These are phyloP conservation scores for Maudiozyma saulgeensis DNA, from an alignment of 805 yeast species.

Conservation along the genomic window DNA sequence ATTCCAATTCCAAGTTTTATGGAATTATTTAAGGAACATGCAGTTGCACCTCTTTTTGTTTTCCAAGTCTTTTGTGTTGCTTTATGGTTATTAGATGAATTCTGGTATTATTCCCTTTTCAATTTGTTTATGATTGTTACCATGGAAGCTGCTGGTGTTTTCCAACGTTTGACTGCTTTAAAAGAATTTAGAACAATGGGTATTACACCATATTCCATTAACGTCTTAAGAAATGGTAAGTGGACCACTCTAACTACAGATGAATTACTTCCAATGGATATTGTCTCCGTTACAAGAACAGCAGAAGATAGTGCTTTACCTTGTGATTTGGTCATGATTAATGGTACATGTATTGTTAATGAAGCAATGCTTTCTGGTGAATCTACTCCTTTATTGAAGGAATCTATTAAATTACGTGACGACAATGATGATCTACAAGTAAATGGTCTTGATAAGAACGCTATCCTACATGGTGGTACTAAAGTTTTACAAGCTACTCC, in stretches of 20 bases:
- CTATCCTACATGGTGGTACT: conserved; percentile 91
- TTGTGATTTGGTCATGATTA: conserved; percentile 78
- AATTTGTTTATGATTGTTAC: conserved; percentile 85
- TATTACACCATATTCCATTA: conserved; percentile 76
- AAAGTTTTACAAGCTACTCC: conserved; percentile 84
- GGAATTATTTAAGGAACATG: conserved; percentile 92
- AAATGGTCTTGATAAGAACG: conserved; percentile 81
- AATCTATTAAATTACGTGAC: conserved; percentile 80
- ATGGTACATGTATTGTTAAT: conserved; percentile 90
- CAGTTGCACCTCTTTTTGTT: conserved; percentile 95
- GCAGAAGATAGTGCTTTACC: conserved; percentile 88
- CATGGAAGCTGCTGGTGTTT: conserved; percentile 90
- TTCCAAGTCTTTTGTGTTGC: conserved; percentile 95
- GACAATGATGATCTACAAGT: conserved; percentile 54
- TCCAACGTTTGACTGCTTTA: conserved; percentile 91
- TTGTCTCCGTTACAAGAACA: conserved; percentile 80
- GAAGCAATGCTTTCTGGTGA: conserved; percentile 99
- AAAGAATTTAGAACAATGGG: conserved; percentile 96
- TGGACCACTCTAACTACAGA: conserved; percentile 69
- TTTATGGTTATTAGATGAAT: conserved; percentile 91
- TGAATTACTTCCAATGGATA: conserved; percentile 81
- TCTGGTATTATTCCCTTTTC: conserved; percentile 91
- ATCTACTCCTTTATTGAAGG: conserved; percentile 92
- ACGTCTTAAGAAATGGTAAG: conserved; percentile 55
- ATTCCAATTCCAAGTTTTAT: conserved; percentile 88